Conservation (phyloP, 2,329 filamentous ascomycete genomes). For the Aspergillus proliferans region DNA sequence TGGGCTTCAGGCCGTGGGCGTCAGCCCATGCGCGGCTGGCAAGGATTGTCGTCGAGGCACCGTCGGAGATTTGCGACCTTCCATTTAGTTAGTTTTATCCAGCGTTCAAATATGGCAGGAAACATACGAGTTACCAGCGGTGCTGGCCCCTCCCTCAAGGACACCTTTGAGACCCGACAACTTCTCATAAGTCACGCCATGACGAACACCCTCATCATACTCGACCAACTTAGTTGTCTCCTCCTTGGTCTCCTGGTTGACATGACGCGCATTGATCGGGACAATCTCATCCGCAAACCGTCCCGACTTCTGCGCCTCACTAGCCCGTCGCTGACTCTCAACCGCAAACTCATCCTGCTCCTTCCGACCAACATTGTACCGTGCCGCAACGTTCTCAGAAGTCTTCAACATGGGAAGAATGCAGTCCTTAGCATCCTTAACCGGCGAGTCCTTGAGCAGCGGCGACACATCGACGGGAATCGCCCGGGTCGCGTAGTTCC, state of each 20-base stretch:
- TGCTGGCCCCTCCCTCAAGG: conserved; percentile 76
- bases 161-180: conserved; percentile 76
- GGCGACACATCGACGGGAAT: conserved; percentile 21
- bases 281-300: conserved; percentile 87
- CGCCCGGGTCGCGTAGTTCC: conserved; percentile 18
- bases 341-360: conserved; percentile 75
- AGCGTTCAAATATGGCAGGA: neutral
- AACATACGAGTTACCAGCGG: conserved; percentile 54
- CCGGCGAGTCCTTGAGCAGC: conserved; percentile 11
- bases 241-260: conserved; percentile 65
- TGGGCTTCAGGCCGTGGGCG: conserved; percentile 73
- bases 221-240: conserved; percentile 55
- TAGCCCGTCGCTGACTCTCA: conserved; percentile 76
- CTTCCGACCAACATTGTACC: conserved; percentile 74
- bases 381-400: conserved; percentile 82
- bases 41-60: conserved; percentile 71
- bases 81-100: neutral
- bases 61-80: conserved; percentile 27
- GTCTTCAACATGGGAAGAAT: conserved; percentile 93
- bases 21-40: conserved; percentile 87
- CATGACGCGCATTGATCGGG: conserved; percentile 74
- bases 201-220: conserved; percentile 76
- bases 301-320: conserved; percentile 77
- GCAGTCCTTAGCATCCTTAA: conserved; percentile 68
- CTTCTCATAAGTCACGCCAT: conserved; percentile 73